phyloP scores from a whole-genome alignment of 1,139 yeast species.

The Zygosaccharomyces sapae region DNA sequence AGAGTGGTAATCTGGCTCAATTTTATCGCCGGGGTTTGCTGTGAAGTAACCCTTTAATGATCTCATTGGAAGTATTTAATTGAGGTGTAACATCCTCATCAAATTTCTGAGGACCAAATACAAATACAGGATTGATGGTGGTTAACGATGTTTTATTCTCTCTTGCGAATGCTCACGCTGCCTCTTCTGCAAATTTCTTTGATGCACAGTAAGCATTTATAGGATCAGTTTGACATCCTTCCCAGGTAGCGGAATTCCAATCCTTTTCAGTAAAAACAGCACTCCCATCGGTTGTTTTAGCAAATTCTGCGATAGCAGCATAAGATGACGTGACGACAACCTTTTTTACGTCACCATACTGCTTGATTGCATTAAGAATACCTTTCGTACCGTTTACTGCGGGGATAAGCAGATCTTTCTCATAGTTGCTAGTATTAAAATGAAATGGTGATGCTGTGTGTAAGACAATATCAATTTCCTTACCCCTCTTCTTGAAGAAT shows the following conservation, averaged over 20 bases:
- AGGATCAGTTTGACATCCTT: no score
- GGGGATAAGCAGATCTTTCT: conserved; percentile 39
- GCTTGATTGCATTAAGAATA: conserved; percentile 41
- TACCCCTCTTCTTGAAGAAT: conserved; percentile 29
- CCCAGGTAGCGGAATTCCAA: no score
- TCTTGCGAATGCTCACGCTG: no score
- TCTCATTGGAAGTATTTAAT: conserved; percentile 39
- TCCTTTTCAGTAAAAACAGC: conserved; percentile 28
- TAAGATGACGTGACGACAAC: conserved; percentile 53
- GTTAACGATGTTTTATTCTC: conserved; percentile 34
- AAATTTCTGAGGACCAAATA: conserved; percentile 42
- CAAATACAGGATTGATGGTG: conserved; percentile 44
- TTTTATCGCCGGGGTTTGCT: conserved; percentile 14
- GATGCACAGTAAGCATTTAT: no score
- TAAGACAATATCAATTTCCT: conserved; percentile 37
- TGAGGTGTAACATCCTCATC: conserved; percentile 26
- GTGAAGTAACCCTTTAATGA: conserved; percentile 30
- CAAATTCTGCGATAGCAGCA: conserved; percentile 40
- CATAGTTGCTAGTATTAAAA: conserved; percentile 27
- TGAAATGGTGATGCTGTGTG: conserved; percentile 45
- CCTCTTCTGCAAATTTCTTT: no score
- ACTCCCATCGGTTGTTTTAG: conserved; percentile 59
- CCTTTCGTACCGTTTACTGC: conserved; percentile 48
- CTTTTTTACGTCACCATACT: conserved; percentile 38
- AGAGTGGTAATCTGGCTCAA: conserved; percentile 9